Percentiles rank a stretch among this genome's conserved stretches.
phyloP scores from a whole-genome alignment of 805 yeast species.

The Saturnispora besseyi region DNA sequence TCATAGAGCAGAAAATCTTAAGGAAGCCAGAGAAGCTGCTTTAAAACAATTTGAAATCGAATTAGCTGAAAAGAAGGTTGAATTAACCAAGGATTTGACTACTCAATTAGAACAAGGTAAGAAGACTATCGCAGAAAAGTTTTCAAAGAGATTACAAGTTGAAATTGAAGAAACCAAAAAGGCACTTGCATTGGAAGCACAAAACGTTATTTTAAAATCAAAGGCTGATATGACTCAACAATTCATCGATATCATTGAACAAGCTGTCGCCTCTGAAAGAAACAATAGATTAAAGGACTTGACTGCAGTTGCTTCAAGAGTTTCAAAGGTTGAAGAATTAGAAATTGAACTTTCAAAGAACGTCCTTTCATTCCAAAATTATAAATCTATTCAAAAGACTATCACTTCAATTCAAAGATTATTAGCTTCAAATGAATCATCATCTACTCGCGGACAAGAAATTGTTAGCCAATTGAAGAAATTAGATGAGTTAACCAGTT shows the following conservation, averaged over 20 bases:
- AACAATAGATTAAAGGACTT: conserved; percentile 68
- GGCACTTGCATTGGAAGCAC: conserved; percentile 60
- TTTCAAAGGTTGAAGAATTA: conserved; percentile 48
- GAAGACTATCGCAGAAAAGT: conserved; percentile 48
- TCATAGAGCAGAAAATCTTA: conserved; percentile 23
- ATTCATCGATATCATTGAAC: conserved; percentile 48
- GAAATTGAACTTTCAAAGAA: conserved; percentile 35
- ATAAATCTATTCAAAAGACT: conserved; percentile 36
- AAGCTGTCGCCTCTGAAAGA: conserved; percentile 64
- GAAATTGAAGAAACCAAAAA: conserved; percentile 65
- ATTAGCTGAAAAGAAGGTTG: conserved; percentile 33
- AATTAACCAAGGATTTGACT: conserved; percentile 49
- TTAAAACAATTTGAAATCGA: conserved; percentile 27
- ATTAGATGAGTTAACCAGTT: conserved; percentile 30
- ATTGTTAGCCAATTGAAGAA: conserved; percentile 35
- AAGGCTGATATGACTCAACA: conserved; percentile 61
- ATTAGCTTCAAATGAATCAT: conserved; percentile 29
- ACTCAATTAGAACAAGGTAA: conserved; percentile 57
- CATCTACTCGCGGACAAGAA: conserved; percentile 36
- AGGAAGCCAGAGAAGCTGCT: conserved; percentile 6
- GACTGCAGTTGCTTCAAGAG: conserved; percentile 45
- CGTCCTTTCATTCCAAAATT: conserved; percentile 31
- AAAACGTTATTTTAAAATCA: conserved; percentile 59
- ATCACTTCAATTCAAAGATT: conserved; percentile 35
- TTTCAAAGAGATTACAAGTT: conserved; percentile 43